Percentiles rank a stretch among this genome's conserved stretches.
Conservation (phyloP, 2,329 filamentous ascomycete genomes). For the Periconia sp. region DNA sequence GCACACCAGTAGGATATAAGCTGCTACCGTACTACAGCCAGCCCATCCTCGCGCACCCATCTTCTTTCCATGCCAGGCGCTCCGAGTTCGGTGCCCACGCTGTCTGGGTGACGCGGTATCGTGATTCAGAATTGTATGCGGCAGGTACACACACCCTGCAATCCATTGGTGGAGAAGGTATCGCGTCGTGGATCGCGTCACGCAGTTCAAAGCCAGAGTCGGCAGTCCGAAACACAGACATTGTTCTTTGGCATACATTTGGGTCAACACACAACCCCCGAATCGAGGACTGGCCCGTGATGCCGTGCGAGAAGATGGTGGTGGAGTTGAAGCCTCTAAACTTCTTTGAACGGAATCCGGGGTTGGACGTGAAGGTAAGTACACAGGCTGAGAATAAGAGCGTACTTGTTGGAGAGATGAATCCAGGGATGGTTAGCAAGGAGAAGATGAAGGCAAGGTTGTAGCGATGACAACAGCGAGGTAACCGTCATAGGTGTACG, state of each 20-base stretch:
- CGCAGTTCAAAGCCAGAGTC: constrained; percentile 2
- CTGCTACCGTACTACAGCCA: constrained; percentile 43
- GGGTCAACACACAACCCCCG: constrained; percentile 32
- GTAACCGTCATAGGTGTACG: background rate
- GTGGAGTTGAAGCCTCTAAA: constrained; percentile 26
- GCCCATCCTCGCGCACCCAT: constrained; percentile 24
- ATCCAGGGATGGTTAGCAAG: background rate
- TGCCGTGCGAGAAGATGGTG: constrained; percentile 31
- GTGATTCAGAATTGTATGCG: constrained; percentile 27
- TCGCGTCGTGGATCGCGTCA: constrained; percentile 19
- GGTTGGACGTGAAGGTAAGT: constrained; percentile 21
- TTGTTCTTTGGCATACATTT: constrained; percentile 35
- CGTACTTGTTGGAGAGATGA: constrained; percentile 12
- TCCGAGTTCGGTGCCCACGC: constrained; percentile 26
- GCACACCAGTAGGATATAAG: constrained; percentile 55
- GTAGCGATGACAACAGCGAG: background rate
- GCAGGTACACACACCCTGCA: constrained; percentile 29
- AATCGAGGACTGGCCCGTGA: constrained; percentile 34
- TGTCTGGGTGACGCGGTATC: constrained; percentile 30
- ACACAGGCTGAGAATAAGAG: constrained; percentile 25
- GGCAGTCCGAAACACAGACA: constrained; percentile 20
- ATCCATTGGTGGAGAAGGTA: constrained; percentile 25
- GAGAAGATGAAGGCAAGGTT: background rate
- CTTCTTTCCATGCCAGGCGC: constrained; percentile 23
- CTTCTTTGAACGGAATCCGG: constrained; percentile 28